Percentiles rank a stretch among this genome's conserved stretches.
These are phyloP conservation scores for Incumbomyces lentus DNA, from an alignment of 2,329 filamentous ascomycete genomes.

Conservation along the genomic window DNA sequence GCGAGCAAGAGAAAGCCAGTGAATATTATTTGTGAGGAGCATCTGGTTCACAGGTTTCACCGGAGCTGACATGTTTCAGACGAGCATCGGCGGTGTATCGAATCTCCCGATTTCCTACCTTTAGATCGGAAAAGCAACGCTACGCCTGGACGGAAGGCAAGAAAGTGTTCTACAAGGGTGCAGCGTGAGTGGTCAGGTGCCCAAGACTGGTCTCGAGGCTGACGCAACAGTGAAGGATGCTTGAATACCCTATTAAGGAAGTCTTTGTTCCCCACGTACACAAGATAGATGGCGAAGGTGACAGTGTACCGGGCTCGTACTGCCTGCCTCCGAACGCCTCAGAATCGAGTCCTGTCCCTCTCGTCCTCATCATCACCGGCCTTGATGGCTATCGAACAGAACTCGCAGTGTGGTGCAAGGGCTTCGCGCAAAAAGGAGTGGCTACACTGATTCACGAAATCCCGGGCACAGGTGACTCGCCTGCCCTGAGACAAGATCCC, in stretches of 20 bases:
- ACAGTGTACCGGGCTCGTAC: slow-evolving; percentile 53
- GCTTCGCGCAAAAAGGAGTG: slow-evolving; percentile 32
- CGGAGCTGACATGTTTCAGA: slow-evolving; percentile 42
- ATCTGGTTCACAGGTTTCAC: background rate
- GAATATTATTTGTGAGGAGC: slow-evolving; percentile 26
- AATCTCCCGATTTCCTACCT: slow-evolving; percentile 57
- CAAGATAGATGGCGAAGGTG: slow-evolving; percentile 41
- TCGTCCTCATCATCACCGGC: slow-evolving; percentile 48
- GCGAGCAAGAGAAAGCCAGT: slow-evolving; percentile 45
- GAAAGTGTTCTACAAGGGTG: slow-evolving; percentile 21
- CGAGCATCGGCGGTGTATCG: slow-evolving; percentile 63
- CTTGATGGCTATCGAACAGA: slow-evolving; percentile 52
- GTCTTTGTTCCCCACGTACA: slow-evolving; percentile 50
- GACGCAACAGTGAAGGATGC: slow-evolving; percentile 12
- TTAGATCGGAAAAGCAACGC: slow-evolving; percentile 19
- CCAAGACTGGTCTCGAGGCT: background rate
- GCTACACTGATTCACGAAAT: slow-evolving; percentile 54
- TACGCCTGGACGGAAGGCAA: slow-evolving; percentile 20
- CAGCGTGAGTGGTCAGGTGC: slow-evolving; percentile 13
- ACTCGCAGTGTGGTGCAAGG: slow-evolving; percentile 21
- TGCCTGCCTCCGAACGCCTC: slow-evolving; percentile 44
- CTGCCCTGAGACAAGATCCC: slow-evolving; percentile 52
- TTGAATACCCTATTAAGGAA: slow-evolving; percentile 47
- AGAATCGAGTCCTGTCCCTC: slow-evolving; percentile 36
- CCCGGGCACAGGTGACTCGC: slow-evolving; percentile 58